Evolutionary conservation across 495 filamentous ascomycete genomes (phyloP), one percentile per base, ranked within the genome.

Genomic region (Penicillium lividum): DNA sequence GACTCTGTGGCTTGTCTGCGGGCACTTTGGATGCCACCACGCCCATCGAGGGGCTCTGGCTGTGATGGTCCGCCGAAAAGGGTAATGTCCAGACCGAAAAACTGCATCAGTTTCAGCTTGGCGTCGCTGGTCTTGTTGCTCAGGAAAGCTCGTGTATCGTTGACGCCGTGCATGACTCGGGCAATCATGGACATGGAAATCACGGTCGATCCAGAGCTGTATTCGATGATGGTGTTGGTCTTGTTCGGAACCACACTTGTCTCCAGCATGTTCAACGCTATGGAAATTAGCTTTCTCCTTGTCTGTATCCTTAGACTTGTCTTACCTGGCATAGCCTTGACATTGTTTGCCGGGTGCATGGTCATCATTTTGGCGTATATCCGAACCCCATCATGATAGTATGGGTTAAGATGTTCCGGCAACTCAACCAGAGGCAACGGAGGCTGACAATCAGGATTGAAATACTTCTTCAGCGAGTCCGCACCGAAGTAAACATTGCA

Each of bases 361-460:
- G 80, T 84, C 75, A 87, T 77, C 81, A 87, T 80, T 70, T 87
- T 87, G 13, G 83, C 83, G 61, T 83, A 87, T 51, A 87, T 84
- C 16, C 82, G 77, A 10, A 87, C 81, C 4, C 80, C 81, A 80
- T 87, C 82, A 28, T 75, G 31, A 29, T 74, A 67, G 49, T 77
- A 81, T 9, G 84, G 83, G 56, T 87, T 87, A 56, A 87, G 65
- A 42, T 73, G 63, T 34, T 72, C 71, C 7, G 84, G 84, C 4
- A 87, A 68, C 68, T 87, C 84, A 15, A 87, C 83, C 8, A 87
- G 72, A 8, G 84, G 84, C 22, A 87, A 56, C 3, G 81, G 81
- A 25, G 84, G 84, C 46, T 76, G 71, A 9, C 65, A 71, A 51
- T 86, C 82, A 0, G 84, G 84, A 59, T 86, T 70, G 54, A 84